Base-by-base conservation (phyloP, 2,329 filamentous ascomycete species). In the Botrytis fabae region DNA sequence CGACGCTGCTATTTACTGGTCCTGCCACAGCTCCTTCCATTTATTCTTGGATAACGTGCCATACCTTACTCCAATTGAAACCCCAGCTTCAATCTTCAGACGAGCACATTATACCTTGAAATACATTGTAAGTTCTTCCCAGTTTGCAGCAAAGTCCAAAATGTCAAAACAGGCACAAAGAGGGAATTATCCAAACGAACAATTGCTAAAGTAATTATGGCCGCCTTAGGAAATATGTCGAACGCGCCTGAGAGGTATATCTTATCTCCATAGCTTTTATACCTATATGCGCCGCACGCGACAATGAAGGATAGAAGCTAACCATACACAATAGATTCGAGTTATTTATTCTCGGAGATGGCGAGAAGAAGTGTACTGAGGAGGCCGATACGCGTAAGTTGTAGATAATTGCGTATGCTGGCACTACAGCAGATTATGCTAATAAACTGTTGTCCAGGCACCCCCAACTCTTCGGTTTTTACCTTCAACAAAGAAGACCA, bases 401-500 rank as follows among this genome's bases (percentile, higher is more conserved):
- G n/a, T 68, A 46, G 18, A 22, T 35, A 22, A 69, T 60, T 48
- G 38, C 35, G 46, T 38, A 68, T 35, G 68, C 7, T 1, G 51
- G 40, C 60, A 25, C 71, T 20, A 1, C 18, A 18, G 38, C 51
- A n/a, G n/a, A 32, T 72, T 22, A 48, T 54, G 18, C 32, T 64
- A 51, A 61, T 71, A 35, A 70, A 63, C 38, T 73, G n/a, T 14
- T 57, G 35, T 65, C 59, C 74, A 96, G 94, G 94, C 80, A 94
- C 97, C 81, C 93, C 95, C 35, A 97, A 97, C 82, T 94, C 93
- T n/a, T 93, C 94, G 16, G 93, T 98, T 83, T 99, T 99, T 85
- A 90, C 93, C 74, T 91, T 99, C 84, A 93, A 94, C 84, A 98
- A 98, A 83, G 96, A 99, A 83, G 96, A 99, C 79, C 95, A 98